Percentiles rank a stretch among this genome's conserved stretches.
Conservation (phyloP, 352 stramenopile species). For the Paralagenidium karlingii region DNA sequence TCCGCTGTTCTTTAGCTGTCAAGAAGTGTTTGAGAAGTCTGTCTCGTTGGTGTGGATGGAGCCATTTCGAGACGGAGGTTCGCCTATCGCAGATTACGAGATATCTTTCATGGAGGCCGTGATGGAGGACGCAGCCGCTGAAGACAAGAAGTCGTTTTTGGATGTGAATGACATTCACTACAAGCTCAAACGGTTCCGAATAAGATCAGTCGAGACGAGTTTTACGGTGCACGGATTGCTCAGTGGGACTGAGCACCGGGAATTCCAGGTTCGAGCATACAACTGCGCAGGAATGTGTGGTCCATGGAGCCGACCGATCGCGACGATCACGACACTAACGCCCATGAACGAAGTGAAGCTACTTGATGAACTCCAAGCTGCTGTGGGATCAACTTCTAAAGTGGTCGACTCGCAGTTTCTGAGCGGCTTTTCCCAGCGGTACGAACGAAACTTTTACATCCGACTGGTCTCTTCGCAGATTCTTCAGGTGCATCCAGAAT, state of each 20-base stretch:
- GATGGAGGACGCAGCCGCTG: constrained; percentile 27
- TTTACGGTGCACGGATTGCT: constrained; percentile 33
- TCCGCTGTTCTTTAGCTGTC: constrained; percentile 31
- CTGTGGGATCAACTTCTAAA: constrained; percentile 51
- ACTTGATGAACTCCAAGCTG: constrained; percentile 64
- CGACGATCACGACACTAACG: constrained; percentile 53
- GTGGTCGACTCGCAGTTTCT: constrained; percentile 67
- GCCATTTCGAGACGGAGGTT: constrained; percentile 42
- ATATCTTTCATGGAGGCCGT: constrained; percentile 44
- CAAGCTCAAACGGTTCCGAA: constrained; percentile 33
- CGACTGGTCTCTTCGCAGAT: constrained; percentile 51
- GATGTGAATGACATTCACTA: constrained; percentile 48
- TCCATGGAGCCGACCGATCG: constrained; percentile 26
- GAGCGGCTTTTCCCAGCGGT: constrained; percentile 73
- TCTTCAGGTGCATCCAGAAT: constrained; percentile 26
- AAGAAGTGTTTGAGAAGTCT: constrained; percentile 37
- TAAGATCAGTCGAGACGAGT: constrained; percentile 16
- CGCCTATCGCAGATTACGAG: constrained; percentile 49
- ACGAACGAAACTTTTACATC: constrained; percentile 60
- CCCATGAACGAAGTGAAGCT: constrained; percentile 52
- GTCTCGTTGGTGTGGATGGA: constrained; percentile 53
- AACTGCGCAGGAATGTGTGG: constrained; percentile 40
- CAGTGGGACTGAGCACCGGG: constrained; percentile 46
- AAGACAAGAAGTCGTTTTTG: constrained; percentile 22
- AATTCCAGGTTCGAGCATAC: constrained; percentile 51